Evolutionary conservation across 2,329 filamentous ascomycete species (phyloP), one percentile per base, ranked within the genome.

Genomic region (Cadophora sp.): DNA sequence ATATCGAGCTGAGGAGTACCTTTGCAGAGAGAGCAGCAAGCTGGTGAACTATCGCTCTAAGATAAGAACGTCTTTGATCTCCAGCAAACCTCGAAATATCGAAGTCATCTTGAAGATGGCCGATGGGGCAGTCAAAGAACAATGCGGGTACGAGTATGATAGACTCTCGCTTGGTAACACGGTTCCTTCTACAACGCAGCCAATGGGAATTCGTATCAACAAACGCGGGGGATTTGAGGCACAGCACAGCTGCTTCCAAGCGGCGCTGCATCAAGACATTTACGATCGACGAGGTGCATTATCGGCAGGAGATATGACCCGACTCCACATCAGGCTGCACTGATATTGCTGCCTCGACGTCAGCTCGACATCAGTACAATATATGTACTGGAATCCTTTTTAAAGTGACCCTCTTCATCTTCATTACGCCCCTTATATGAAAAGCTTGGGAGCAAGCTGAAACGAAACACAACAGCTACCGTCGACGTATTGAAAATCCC

Each of bases 261-360:
- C 31, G 55, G 55, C 31, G 55, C 31, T 27, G 22, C n/a, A 59
- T 59, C 31, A 43, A 43, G 31, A 43, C 29, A 22, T 59, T 26
- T 58, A 37, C 53, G 55, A 59, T 24, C 53, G 55, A 59, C 16
- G 19, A 53, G 14, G 22, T 31, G 53, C 29, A 34, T 24, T n/a
- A 26, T 59, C 55, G 55, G 55, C 55, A 1, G 26, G 22, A 59
- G 55, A 59, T 59, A 40, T 59, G 55, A 59, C 55, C 55, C 55
- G 55, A 43, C 31, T 26, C 16, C n/a, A 16, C 6, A 40, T 26
- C 11, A 59, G 55, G 55, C 55, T 59, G 34, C n/a, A 24, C 9
- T 40, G 14, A 26, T 26, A 22, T 24, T 59, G n/a, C 34, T n/a
- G 31, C n/a, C 31, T 40, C 6, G n/a, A 59, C 55, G 11, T 46